These are phyloP conservation scores for Trichoderma brevicompactum DNA, from an alignment of 2,329 filamentous ascomycete species.

Conservation along the genomic window DNA sequence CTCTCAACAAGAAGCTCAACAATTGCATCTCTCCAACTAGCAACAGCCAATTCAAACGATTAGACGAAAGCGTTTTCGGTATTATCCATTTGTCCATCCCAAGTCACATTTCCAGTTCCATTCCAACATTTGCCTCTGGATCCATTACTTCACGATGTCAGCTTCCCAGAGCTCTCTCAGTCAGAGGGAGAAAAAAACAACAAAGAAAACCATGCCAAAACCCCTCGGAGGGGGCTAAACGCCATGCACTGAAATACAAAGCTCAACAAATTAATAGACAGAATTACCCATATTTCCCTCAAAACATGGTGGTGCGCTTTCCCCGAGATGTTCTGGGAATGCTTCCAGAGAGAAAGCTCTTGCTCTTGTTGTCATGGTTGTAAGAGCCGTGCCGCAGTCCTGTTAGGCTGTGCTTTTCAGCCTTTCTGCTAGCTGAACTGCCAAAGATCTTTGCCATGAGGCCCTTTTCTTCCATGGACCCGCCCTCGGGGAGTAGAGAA, in stretches of 20 bases:
- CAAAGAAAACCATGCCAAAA: not conserved
- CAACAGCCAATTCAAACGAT: slow-evolving; percentile 12
- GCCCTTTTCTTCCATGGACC: slow-evolving; percentile 39
- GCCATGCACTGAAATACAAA: not conserved
- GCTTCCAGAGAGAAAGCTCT: slow-evolving; percentile 21
- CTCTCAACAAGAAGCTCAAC: slow-evolving; percentile 2
- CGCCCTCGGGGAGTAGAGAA: slow-evolving; percentile 47
- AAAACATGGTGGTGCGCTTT: slow-evolving; percentile 27
- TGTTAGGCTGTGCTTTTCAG: slow-evolving; percentile 34
- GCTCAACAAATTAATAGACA: not conserved
- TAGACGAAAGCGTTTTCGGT: not conserved
- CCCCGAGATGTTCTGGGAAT: not conserved
- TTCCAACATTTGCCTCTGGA: not conserved
- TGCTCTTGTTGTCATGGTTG: slow-evolving; percentile 15
- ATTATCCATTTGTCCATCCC: slow-evolving; percentile 15
- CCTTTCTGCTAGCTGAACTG: slow-evolving; percentile 28
- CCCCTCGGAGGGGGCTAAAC: not conserved
- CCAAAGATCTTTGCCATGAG: slow-evolving; percentile 40
- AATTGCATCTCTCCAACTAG: slow-evolving; percentile 9
- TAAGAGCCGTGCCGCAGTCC: slow-evolving; percentile 11
- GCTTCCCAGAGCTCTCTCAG: not conserved
- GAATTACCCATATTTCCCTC: not conserved
- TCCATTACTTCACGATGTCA: not conserved
- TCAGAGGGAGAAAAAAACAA: not conserved
- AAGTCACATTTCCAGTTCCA: slow-evolving; percentile 14